Evolutionary conservation across 2,329 filamentous ascomycete genomes (phyloP).

Genomic region (Zelopaecilomyces penicillatus): DNA sequence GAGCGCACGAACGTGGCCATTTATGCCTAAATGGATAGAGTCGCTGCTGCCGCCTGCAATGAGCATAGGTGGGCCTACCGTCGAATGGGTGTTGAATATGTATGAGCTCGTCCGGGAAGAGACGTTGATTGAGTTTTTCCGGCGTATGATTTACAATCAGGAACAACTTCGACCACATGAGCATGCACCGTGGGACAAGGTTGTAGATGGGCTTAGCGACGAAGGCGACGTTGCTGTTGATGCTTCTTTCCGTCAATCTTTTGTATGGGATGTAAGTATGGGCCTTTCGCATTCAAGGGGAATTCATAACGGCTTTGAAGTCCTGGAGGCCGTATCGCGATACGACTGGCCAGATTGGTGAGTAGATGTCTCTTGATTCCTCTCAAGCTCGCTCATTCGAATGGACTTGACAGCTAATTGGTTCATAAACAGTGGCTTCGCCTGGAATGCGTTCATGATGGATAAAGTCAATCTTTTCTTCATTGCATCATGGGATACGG

Average conservation of each 20-base stretch:
- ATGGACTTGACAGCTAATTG: not conserved
- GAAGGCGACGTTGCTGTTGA: conserved; percentile 23
- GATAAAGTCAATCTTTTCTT: conserved; percentile 25
- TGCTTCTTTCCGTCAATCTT: conserved; percentile 28
- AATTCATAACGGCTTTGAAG: conserved; percentile 12
- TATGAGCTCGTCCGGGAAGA: conserved; percentile 16
- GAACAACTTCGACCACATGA: conserved; percentile 17
- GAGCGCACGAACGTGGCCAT: conserved; percentile 28
- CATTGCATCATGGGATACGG: conserved; percentile 32
- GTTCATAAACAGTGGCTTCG: conserved; percentile 20
- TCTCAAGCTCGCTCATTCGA: not conserved
- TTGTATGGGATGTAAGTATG: conserved; percentile 31
- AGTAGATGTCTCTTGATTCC: conserved; percentile 7
- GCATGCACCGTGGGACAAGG: conserved; percentile 27
- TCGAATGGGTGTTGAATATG: conserved; percentile 29
- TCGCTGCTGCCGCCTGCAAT: conserved; percentile 24
- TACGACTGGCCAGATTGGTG: conserved; percentile 32
- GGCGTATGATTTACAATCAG: conserved; percentile 18
- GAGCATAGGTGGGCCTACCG: conserved; percentile 30
- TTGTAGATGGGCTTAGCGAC: conserved; percentile 23
- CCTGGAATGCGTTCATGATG: conserved; percentile 31
- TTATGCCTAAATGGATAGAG: conserved; percentile 27
- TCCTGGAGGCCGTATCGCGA: conserved; percentile 22
- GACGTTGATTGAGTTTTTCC: conserved; percentile 19
- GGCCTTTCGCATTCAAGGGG: conserved; percentile 15